Conservation (phyloP, 2,329 filamentous ascomycete genomes). For the Dactylella cylindrospora region DNA sequence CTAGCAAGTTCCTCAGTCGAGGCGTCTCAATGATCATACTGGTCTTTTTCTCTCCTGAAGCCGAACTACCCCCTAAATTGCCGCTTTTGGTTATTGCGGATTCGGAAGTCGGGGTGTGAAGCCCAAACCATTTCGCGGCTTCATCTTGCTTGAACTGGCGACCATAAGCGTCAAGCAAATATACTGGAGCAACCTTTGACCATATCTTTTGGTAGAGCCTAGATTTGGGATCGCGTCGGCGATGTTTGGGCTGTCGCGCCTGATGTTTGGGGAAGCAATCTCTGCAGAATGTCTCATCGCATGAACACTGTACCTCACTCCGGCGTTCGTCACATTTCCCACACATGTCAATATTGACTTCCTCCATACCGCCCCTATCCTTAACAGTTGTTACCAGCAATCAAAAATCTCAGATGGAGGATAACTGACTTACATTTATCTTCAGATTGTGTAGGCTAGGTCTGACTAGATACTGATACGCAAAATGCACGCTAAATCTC, state of each 20-base stretch:
- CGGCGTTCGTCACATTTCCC: too few relatives aligned
- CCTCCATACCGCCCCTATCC: too few relatives aligned
- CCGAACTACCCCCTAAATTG: too few relatives aligned
- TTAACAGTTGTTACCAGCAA: too few relatives aligned
- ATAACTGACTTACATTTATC: too few relatives aligned
- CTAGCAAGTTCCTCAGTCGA: conserved; percentile 1
- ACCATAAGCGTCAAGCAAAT: background rate
- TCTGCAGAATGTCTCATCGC: background rate
- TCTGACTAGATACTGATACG: too few relatives aligned
- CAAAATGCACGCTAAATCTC: too few relatives aligned
- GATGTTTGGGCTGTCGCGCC: background rate
- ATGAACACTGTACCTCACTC: conserved; percentile 1
- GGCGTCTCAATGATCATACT: conserved; percentile 8
- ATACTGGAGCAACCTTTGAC: background rate
- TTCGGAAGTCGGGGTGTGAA: background rate
- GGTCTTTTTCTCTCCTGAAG: too few relatives aligned
- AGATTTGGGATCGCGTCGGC: background rate
- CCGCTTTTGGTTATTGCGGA: too few relatives aligned
- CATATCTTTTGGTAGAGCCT: background rate
- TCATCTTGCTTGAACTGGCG: background rate
- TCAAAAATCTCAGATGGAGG: too few relatives aligned
- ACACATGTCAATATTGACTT: too few relatives aligned
- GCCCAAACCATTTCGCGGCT: conserved; percentile 14
- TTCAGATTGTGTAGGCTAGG: too few relatives aligned
- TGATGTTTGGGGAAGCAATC: background rate